Conservation (phyloP, 2,329 filamentous ascomycete species). For the Cercospora zeina region DNA sequence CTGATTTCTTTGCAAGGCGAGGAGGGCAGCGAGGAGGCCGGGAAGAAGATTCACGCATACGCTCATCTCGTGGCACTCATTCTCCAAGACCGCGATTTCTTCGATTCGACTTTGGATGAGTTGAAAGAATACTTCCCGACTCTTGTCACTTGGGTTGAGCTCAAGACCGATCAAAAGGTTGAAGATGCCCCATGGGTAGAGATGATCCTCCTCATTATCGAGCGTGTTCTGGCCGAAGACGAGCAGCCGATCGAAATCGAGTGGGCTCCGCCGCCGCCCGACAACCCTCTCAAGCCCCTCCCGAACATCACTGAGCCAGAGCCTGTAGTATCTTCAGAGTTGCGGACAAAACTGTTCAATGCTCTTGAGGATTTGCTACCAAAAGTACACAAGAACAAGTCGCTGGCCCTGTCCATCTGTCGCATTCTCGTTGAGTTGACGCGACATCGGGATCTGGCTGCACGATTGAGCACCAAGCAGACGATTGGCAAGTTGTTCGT, state of each 20-base stretch:
- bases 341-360: constrained; percentile 71
- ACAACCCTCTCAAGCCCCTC: constrained; percentile 40
- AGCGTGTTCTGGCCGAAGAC: constrained; percentile 87
- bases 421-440: constrained; percentile 87
- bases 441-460: constrained; percentile 71
- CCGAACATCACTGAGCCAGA: constrained; percentile 62
- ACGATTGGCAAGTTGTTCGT: constrained; percentile 89
- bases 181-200: constrained; percentile 91
- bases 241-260: constrained; percentile 72
- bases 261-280: constrained; percentile 59
- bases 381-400: constrained; percentile 81
- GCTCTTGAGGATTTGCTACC: constrained; percentile 81
- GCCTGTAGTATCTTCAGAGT: constrained; percentile 61
- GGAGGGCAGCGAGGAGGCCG: constrained; percentile 52
- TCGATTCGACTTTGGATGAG: constrained; percentile 70
- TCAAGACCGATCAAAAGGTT: constrained; percentile 63
- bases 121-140: constrained; percentile 74
- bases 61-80: constrained; percentile 88
- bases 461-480: constrained; percentile 77
- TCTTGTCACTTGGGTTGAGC: constrained; percentile 76
- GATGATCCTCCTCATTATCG: constrained; percentile 83
- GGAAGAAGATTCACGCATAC: constrained; percentile 80
- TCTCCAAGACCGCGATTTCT: constrained; percentile 79
- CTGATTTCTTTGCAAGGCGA: constrained; percentile 67
- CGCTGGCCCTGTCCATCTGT: constrained; percentile 77